Evolutionary conservation across 208 protist species (phyloP).

Genomic region (Leishmania arabica): DNA sequence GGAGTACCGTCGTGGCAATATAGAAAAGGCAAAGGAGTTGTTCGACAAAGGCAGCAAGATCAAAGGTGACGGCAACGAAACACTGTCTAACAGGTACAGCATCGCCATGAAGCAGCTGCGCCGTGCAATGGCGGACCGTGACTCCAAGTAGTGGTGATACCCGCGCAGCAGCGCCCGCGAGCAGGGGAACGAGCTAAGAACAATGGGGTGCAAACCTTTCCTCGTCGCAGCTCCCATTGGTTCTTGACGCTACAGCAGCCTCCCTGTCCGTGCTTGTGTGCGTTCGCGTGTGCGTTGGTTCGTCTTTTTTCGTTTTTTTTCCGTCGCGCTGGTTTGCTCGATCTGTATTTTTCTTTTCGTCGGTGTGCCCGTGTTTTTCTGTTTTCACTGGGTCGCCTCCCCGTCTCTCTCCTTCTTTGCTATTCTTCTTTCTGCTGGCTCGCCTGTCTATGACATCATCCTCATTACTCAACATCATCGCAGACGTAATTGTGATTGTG

Average conservation of each 20-base stretch:
- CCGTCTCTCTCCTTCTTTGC: neutral
- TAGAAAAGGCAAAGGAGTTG: constrained; percentile 70
- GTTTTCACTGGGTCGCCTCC: neutral
- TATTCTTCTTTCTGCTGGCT: neutral
- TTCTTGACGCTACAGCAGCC: neutral
- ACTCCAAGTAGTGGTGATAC: neutral
- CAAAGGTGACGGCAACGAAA: constrained; percentile 91
- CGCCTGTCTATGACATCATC: neutral
- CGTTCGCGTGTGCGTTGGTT: neutral
- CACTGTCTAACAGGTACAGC: constrained; percentile 83
- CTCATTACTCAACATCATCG: neutral
- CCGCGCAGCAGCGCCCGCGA: neutral
- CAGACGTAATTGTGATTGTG: neutral
- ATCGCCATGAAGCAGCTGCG: constrained; percentile 91
- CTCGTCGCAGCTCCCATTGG: neutral
- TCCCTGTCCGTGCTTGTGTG: neutral
- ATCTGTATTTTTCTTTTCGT: neutral
- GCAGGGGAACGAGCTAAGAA: neutral
- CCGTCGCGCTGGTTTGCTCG: neutral
- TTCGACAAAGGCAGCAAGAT: constrained; percentile 81
- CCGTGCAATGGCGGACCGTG: constrained; percentile 39
- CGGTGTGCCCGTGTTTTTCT: neutral
- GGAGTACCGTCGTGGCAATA: constrained; percentile 80
- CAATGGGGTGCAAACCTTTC: neutral
- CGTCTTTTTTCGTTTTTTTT: neutral